Evolutionary conservation across 306 rosid genomes (phyloP).

Genomic region (Purshia tridentata): DNA sequence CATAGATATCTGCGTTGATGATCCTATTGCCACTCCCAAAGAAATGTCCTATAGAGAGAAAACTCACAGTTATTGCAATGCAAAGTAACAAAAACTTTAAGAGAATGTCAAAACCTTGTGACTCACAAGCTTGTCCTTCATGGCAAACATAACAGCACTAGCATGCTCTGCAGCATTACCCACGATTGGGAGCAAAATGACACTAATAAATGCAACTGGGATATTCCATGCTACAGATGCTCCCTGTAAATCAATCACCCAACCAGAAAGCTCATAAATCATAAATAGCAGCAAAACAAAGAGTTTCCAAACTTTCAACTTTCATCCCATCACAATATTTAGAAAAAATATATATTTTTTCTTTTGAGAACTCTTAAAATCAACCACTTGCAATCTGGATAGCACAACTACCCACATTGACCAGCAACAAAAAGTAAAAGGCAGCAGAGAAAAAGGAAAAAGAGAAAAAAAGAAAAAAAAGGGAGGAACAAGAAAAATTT

Average conservation of each 20-base stretch:
- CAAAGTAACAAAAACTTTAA: neutral
- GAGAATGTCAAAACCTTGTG: constrained; percentile 12
- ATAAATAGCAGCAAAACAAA: neutral
- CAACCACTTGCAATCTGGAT: too few species aligned
- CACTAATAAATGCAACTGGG: constrained; percentile 73
- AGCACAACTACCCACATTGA: neutral
- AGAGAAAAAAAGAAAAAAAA: neutral
- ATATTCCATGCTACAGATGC: constrained; percentile 61
- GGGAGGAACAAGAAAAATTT: neutral
- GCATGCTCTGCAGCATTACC: constrained; percentile 96
- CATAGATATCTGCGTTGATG: constrained; percentile 82
- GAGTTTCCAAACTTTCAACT: neutral
- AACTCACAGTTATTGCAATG: constrained; percentile 10
- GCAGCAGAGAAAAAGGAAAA: too few species aligned
- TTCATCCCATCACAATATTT: neutral
- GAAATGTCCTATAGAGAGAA: constrained; percentile 65
- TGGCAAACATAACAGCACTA: constrained; percentile 81
- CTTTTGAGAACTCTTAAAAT: too few species aligned
- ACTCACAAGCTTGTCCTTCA: constrained; percentile 85
- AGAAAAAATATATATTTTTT: neutral
- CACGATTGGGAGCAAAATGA: constrained; percentile 79
- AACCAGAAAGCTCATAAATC: constrained; percentile 22
- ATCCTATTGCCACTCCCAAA: constrained; percentile 80
- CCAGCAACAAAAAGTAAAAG: neutral
- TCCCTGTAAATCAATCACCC: constrained; percentile 49